A percentile compares a stretch with the other conserved stretches of the same genome.
Evolutionary conservation across 768 basidiomycete species (phyloP).

Genomic region (Candolleomyces aberdarensis): DNA sequence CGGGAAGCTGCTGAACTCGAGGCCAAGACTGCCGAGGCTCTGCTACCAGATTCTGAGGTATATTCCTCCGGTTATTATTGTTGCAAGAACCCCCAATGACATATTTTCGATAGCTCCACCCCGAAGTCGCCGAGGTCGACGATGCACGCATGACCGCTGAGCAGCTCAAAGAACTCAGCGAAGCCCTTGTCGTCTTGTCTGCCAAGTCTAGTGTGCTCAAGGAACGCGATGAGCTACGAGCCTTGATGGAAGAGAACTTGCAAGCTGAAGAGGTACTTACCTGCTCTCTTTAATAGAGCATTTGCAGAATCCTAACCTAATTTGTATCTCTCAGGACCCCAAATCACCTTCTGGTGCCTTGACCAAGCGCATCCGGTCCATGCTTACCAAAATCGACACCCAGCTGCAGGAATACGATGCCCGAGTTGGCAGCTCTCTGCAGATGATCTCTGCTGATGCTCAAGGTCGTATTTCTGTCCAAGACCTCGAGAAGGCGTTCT

Average conservation of each 20-base stretch:
- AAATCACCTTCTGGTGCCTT: slow-evolving; percentile 82
- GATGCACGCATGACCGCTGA: slow-evolving; percentile 97
- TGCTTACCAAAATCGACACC: slow-evolving; percentile 93
- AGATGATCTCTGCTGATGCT: slow-evolving; percentile 81
- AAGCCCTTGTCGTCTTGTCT: slow-evolving; percentile 86
- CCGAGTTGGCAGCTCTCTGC: slow-evolving; percentile 79
- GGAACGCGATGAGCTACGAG: slow-evolving; percentile 88
- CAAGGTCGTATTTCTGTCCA: slow-evolving; percentile 87
- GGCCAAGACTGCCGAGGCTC: slow-evolving; percentile 71
- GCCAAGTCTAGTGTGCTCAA: slow-evolving; percentile 94
- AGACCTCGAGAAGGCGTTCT: slow-evolving; percentile 87
- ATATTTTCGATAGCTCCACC: slow-evolving; percentile 47
- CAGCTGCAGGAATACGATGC: slow-evolving; percentile 92
- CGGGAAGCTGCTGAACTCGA: slow-evolving; percentile 80
- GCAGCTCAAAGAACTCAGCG: slow-evolving; percentile 90
- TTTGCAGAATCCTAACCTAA: background rate
- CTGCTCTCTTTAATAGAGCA: slow-evolving; percentile 1
- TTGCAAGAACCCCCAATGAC: background rate
- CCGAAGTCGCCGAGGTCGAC: slow-evolving; percentile 56
- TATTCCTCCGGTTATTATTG: slow-evolving; percentile 5
- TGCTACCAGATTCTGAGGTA: slow-evolving; percentile 89
- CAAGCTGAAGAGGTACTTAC: slow-evolving; percentile 74
- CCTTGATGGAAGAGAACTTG: slow-evolving; percentile 92
- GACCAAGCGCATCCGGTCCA: slow-evolving; percentile 91
- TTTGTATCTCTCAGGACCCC: slow-evolving; percentile 48